These are phyloP conservation scores for Leccinum holopus DNA, from an alignment of 1,284 basidiomycete species.

Conservation along the genomic window DNA sequence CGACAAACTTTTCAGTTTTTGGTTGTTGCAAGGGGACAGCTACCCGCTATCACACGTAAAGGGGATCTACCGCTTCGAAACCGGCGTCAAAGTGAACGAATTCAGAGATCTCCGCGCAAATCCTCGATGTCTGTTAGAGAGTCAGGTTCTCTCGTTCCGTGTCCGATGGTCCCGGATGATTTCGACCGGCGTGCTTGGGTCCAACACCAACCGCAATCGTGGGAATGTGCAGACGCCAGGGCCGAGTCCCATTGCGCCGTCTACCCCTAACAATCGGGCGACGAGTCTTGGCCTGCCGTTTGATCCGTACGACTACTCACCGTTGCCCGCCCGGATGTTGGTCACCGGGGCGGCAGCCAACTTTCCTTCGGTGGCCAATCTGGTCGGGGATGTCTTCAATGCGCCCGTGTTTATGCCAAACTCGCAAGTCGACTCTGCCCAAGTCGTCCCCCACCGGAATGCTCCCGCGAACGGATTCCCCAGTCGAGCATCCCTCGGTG, in stretches of 20 bases:
- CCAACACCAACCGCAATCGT: slow-evolving; percentile 33
- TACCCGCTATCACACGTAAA: slow-evolving; percentile 73
- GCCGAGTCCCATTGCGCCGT: slow-evolving; percentile 31
- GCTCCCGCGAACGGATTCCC: slow-evolving; percentile 67
- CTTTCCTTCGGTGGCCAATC: slow-evolving; percentile 76
- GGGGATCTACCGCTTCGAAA: slow-evolving; percentile 84
- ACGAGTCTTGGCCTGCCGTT: slow-evolving; percentile 64
- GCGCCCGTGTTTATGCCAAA: slow-evolving; percentile 68
- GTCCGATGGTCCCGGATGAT: slow-evolving; percentile 74
- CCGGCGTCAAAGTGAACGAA: slow-evolving; percentile 78
- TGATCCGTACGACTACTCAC: slow-evolving; percentile 68
- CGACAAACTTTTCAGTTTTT: slow-evolving; percentile 85
- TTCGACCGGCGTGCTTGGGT: slow-evolving; percentile 55
- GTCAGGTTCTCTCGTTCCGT: slow-evolving; percentile 73
- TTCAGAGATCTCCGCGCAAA: slow-evolving; percentile 83
- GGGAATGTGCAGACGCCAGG: slow-evolving; percentile 34
- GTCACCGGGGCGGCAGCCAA: slow-evolving; percentile 76
- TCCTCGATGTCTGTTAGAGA: slow-evolving; percentile 77
- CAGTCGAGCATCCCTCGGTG: slow-evolving; percentile 64
- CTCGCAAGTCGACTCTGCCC: slow-evolving; percentile 72
- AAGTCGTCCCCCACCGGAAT: slow-evolving; percentile 68
- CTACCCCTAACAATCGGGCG: slow-evolving; percentile 35
- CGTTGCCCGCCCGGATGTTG: slow-evolving; percentile 62
- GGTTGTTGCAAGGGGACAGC: slow-evolving; percentile 76
- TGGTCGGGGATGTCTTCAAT: slow-evolving; percentile 78